Conservation (phyloP, 2,329 filamentous ascomycete genomes). For the Microcyclospora pomicola region DNA sequence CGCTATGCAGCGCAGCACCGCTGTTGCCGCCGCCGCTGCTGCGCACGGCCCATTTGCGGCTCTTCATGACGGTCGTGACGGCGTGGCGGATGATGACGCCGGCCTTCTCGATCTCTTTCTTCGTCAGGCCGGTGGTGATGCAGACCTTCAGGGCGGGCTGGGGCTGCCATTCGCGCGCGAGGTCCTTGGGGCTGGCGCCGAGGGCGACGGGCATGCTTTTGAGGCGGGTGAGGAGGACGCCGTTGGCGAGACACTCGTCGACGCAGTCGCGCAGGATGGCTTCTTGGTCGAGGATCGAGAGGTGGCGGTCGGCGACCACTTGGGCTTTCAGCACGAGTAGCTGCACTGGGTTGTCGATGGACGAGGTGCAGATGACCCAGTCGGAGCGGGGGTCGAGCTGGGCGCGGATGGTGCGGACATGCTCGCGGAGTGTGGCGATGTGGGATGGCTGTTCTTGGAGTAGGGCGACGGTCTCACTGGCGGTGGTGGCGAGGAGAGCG, state of each 20-base stretch:
- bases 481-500: constrained; percentile 87
- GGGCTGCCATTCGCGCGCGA: constrained; percentile 46
- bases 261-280: constrained; percentile 75
- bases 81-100: constrained; percentile 79
- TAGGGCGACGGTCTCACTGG: constrained; percentile 76
- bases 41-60: constrained; percentile 19
- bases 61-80: constrained; percentile 75
- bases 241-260: constrained; percentile 84
- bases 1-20: too few relatives aligned
- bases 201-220: constrained; percentile 55
- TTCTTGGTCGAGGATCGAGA: constrained; percentile 64
- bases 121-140: constrained; percentile 71
- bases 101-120: constrained; percentile 92
- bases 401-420: constrained; percentile 69
- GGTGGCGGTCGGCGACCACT: constrained; percentile 54
- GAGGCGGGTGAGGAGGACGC: constrained; percentile 74
- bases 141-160: constrained; percentile 82
- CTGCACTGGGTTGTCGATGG: constrained; percentile 74
- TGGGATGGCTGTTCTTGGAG: constrained; percentile 80
- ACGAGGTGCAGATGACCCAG: constrained; percentile 74
- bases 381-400: constrained; percentile 89
- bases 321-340: constrained; percentile 73
- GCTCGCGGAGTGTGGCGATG: constrained; percentile 64
- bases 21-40: too few relatives aligned
- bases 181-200: constrained; percentile 52